Conservation (phyloP, 1,284 basidiomycete genomes). For the Ustilago hordei region DNA sequence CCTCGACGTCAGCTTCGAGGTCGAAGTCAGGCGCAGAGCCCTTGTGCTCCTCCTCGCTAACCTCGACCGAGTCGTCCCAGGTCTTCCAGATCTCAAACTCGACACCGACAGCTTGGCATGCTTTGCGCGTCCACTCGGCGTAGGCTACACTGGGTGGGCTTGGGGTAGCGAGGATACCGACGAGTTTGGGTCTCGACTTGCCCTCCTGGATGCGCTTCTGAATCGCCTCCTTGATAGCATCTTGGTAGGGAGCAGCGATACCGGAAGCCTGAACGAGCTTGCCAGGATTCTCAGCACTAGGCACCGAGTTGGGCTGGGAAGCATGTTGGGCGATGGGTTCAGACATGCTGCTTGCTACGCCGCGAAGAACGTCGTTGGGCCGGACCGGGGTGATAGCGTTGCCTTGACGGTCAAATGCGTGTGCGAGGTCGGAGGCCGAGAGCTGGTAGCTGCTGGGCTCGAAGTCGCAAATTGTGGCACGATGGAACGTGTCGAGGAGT, state of each 20-base stretch:
- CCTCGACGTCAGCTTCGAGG: constrained; percentile 75
- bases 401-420: constrained; percentile 42
- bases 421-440: constrained; percentile 42
- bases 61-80: constrained; percentile 63
- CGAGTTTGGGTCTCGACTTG: constrained; percentile 77
- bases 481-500: constrained; percentile 55
- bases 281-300: constrained; percentile 60
- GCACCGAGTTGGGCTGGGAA: constrained; percentile 30
- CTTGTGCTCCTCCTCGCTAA: constrained; percentile 76
- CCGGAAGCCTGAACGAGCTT: constrained; percentile 63
- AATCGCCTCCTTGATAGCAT: constrained; percentile 57
- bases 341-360: constrained; percentile 55
- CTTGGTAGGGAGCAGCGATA: constrained; percentile 65
- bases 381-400: constrained; percentile 23
- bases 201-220: constrained; percentile 47
- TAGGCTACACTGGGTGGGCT: constrained; percentile 89
- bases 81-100: constrained; percentile 77
- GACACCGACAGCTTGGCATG: constrained; percentile 88
- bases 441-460: constrained; percentile 43
- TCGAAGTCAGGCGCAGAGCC: constrained; percentile 77
- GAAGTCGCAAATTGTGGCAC: constrained; percentile 53
- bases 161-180: constrained; percentile 90
- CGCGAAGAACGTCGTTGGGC: constrained; percentile 54
- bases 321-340: constrained; percentile 43
- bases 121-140: constrained; percentile 91